Evolutionary conservation across 805 yeast species (phyloP).

Genomic region (Monosporozyma siamensis): DNA sequence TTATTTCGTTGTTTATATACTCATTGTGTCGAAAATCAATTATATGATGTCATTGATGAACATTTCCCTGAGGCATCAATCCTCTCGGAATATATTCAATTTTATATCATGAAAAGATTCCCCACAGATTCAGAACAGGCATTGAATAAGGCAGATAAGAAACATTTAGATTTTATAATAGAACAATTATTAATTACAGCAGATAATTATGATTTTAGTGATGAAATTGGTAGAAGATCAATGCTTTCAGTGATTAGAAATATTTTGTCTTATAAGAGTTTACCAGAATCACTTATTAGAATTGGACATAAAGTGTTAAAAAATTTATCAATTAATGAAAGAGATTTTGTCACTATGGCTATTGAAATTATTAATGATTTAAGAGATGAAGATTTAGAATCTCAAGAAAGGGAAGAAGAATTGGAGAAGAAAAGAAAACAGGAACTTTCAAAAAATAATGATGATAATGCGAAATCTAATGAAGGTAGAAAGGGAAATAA

Average conservation of each 20-base stretch:
- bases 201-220: constrained; percentile 71
- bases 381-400: constrained; percentile 51
- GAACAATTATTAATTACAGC: constrained; percentile 64
- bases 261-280: constrained; percentile 46
- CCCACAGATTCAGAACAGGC: constrained; percentile 3
- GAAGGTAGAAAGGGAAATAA: constrained; percentile 22
- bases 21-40: constrained; percentile 48
- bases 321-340: constrained; percentile 64
- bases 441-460: constrained; percentile 10
- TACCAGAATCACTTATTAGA: constrained; percentile 45
- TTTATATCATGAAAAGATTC: constrained; percentile 44
- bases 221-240: constrained; percentile 80
- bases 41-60: constrained; percentile 49
- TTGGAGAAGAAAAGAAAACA: constrained; percentile 10
- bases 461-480: constrained; percentile 16
- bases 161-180: constrained; percentile 61
- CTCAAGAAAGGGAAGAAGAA: constrained; percentile 28
- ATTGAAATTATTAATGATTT: constrained; percentile 83
- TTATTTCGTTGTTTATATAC: constrained; percentile 58
- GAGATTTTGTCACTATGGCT: constrained; percentile 75
- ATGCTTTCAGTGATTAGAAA: constrained; percentile 53
- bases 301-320: constrained; percentile 56
- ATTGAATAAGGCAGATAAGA: constrained; percentile 35
- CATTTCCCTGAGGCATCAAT: constrained; percentile 73
- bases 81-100: constrained; percentile 49